phyloP scores from a whole-genome alignment of 2,329 filamentous ascomycete genomes.

The Arthrobotrys sphaeroides region DNA sequence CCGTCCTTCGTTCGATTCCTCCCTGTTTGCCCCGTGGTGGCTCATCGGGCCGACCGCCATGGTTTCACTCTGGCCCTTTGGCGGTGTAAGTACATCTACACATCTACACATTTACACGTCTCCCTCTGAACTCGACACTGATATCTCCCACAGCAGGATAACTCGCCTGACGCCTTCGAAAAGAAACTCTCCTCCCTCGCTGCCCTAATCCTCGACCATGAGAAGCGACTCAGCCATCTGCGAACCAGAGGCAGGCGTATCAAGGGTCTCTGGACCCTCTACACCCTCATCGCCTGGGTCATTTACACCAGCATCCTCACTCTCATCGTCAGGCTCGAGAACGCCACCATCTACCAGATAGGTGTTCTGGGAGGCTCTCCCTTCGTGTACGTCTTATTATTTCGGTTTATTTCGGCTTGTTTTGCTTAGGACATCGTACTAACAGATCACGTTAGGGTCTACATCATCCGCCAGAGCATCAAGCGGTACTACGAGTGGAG shows the following conservation, averaged over 20 bases:
- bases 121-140: background rate
- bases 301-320: conserved; percentile 82
- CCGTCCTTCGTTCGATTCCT: background rate
- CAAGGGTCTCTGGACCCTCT: conserved; percentile 88
- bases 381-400: conserved; percentile 69
- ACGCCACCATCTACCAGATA: conserved; percentile 81
- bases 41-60: conserved; percentile 43
- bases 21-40: background rate
- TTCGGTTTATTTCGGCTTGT: background rate
- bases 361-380: conserved; percentile 80
- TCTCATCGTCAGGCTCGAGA: conserved; percentile 83
- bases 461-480: conserved; percentile 73
- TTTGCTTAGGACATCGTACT: background rate
- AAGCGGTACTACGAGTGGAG: conserved; percentile 82
- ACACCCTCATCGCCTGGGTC: conserved; percentile 88
- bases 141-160: conserved; percentile 71
- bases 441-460: conserved; percentile 71
- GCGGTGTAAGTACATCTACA: conserved; percentile 52
- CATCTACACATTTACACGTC: background rate
- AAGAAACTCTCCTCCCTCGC: conserved; percentile 85
- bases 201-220: conserved; percentile 79
- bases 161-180: conserved; percentile 90
- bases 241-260: conserved; percentile 78
- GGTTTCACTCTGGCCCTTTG: conserved; percentile 57
- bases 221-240: conserved; percentile 76